A percentile compares a stretch with the other conserved stretches of the same genome.
phyloP scores from a whole-genome alignment of 768 basidiomycete species.

The Holtermanniella nyarrowii region DNA sequence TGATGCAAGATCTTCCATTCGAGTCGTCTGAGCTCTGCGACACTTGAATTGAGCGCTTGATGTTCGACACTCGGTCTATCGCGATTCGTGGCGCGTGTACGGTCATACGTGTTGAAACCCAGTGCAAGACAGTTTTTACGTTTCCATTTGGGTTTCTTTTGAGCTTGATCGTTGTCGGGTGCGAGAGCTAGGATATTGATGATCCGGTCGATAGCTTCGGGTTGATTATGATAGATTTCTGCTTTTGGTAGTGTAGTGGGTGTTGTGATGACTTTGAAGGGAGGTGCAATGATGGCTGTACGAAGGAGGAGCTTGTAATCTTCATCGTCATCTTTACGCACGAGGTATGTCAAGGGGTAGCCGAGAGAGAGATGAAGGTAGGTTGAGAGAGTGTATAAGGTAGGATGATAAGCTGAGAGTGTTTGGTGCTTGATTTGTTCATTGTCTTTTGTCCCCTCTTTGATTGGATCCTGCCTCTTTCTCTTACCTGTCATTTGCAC shows the following conservation, averaged over 20 bases:
- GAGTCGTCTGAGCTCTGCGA: constrained; percentile 13
- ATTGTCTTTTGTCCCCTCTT: too few relatives aligned
- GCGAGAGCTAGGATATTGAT: not conserved
- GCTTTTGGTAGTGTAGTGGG: not conserved
- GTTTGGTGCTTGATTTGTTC: constrained; percentile 24
- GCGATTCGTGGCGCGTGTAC: constrained; percentile 9
- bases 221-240: constrained; percentile 15
- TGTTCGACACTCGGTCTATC: constrained; percentile 27
- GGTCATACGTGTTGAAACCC: constrained; percentile 1
- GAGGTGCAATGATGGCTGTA: not conserved
- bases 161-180: not conserved
- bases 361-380: constrained; percentile 5
- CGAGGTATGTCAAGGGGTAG: not conserved
- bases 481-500: too few relatives aligned
- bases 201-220: constrained; percentile 28
- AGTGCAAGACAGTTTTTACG: not conserved
- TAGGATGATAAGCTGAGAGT: constrained; percentile 33
- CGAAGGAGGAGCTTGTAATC: constrained; percentile 7
- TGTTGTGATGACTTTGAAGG: not conserved
- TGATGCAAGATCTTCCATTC: constrained; percentile 24
- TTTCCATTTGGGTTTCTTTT: too few relatives aligned
- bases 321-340: constrained; percentile 5
- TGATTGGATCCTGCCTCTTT: too few relatives aligned
- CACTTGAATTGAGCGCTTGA: constrained; percentile 26
- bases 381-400: constrained; percentile 16